These are phyloP conservation scores for Coemansia sp. DNA, from an alignment of 192 early-diverging fungal species.

Conservation along the genomic window DNA sequence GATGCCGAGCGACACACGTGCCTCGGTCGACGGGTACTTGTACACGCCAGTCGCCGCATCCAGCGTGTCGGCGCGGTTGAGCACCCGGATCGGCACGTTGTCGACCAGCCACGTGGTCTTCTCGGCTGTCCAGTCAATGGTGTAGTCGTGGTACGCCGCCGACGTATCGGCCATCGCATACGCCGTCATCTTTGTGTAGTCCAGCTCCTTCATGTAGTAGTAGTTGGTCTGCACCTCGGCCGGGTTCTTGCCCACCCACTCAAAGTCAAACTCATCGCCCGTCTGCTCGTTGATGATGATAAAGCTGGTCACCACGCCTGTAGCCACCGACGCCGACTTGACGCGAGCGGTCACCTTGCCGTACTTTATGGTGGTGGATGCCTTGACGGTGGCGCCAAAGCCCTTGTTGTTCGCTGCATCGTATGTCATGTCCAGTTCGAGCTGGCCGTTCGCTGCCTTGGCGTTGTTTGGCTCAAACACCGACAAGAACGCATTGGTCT, in stretches of 20 bases:
- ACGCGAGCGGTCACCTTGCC: conserved; percentile 61
- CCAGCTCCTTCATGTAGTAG: conserved; percentile 57
- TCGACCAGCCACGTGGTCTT: conserved; percentile 62
- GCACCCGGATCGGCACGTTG: conserved; percentile 51
- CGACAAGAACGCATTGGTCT: conserved; percentile 51
- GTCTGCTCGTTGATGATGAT: conserved; percentile 53
- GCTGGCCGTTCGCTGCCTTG: conserved; percentile 13
- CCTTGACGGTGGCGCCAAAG: conserved; percentile 57
- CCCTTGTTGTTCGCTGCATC: conserved; percentile 54
- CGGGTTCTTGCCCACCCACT: conserved; percentile 62
- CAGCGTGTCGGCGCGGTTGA: conserved; percentile 52
- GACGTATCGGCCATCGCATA: conserved; percentile 48
- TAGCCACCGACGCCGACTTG: conserved; percentile 55
- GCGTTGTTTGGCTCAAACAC: conserved; percentile 46
- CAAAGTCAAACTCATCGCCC: conserved; percentile 70
- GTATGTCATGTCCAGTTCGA: conserved; percentile 41
- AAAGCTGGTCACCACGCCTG: conserved; percentile 61
- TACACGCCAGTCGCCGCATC: conserved; percentile 38
- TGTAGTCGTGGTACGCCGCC: conserved; percentile 58
- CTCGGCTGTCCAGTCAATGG: conserved; percentile 60
- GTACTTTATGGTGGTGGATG: conserved; percentile 56
- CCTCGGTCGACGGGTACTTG: conserved; percentile 54
- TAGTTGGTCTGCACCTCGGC: conserved; percentile 65
- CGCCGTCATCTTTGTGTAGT: conserved; percentile 56
- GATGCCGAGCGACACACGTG: conserved; percentile 61